phyloP scores from a whole-genome alignment of 768 basidiomycete genomes.

The Calocybe indica region DNA sequence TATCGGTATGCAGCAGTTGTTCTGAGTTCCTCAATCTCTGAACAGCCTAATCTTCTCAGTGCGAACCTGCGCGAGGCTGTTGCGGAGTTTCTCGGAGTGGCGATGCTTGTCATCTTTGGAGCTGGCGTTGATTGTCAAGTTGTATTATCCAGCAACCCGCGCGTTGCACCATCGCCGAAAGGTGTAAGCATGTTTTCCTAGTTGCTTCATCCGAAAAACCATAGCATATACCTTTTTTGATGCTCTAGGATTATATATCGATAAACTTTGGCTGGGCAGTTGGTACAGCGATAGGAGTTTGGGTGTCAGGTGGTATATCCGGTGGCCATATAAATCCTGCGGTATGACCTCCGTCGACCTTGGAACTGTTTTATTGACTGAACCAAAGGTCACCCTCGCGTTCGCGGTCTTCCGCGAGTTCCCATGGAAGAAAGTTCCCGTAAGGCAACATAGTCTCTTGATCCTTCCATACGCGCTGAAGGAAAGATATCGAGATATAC shows the following conservation, averaged over 20 bases:
- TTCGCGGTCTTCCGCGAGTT: constrained; percentile 67
- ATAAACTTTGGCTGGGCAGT: constrained; percentile 52
- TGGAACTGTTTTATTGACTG: background rate
- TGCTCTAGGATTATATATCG: constrained; percentile 45
- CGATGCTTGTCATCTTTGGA: constrained; percentile 55
- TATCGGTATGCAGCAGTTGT: constrained; percentile 35
- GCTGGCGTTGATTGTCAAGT: constrained; percentile 53
- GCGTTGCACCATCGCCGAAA: constrained; percentile 40
- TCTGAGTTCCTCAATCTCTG: background rate
- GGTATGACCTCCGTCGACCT: constrained; percentile 25
- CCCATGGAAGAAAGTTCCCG: constrained; percentile 78
- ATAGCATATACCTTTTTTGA: too few species aligned
- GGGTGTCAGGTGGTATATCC: constrained; percentile 60
- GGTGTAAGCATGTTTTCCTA: constrained; percentile 39
- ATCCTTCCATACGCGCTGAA: background rate
- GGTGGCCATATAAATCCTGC: constrained; percentile 76
- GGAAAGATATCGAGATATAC: constrained; percentile 27
- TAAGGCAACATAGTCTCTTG: constrained; percentile 8
- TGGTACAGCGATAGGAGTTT: constrained; percentile 62
- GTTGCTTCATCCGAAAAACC: background rate
- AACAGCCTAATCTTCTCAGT: constrained; percentile 19
- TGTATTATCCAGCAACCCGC: constrained; percentile 38
- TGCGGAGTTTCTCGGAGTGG: constrained; percentile 59
- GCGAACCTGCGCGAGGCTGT: constrained; percentile 48
- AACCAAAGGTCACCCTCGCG: constrained; percentile 56